Percentiles rank a stretch among this genome's conserved stretches.
Evolutionary conservation across 257 asterid species (phyloP).

Genomic region (Capsicum baccatum): DNA sequence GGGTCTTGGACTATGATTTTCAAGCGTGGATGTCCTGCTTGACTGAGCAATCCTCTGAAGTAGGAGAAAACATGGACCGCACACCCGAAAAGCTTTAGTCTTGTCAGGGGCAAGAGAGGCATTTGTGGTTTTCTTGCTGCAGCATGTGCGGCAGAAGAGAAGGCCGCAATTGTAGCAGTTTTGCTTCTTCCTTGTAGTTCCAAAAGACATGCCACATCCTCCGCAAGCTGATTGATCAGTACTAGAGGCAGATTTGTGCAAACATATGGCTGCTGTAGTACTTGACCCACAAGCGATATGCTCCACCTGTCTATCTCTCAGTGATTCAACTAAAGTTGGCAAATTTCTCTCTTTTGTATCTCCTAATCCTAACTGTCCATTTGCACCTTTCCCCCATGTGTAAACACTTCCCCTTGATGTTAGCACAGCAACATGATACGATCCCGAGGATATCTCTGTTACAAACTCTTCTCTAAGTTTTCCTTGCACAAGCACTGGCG

Average conservation of each 20-base stretch:
- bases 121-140: conserved; percentile 50
- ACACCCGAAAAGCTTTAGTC: conserved; percentile 49
- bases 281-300: conserved; percentile 53
- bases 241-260: conserved; percentile 52
- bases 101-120: conserved; percentile 55
- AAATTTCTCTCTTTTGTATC: conserved; percentile 49
- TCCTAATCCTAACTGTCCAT: conserved; percentile 61
- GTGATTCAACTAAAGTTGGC: conserved; percentile 53
- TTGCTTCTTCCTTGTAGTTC: conserved; percentile 55
- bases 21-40: conserved; percentile 32
- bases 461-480: conserved; percentile 51
- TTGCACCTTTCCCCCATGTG: conserved; percentile 55
- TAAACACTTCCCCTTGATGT: conserved; percentile 51
- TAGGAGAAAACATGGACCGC: conserved; percentile 49
- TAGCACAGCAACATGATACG: conserved; percentile 52
- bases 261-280: conserved; percentile 57
- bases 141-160: conserved; percentile 49
- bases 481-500: conserved; percentile 47
- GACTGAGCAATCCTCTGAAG: conserved; percentile 39
- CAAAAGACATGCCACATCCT: conserved; percentile 51
- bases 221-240: conserved; percentile 55
- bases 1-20: conserved; percentile 45
- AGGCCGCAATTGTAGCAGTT: conserved; percentile 61
- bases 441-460: conserved; percentile 48
- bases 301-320: conserved; percentile 50